Conservation (phyloP, 108 stramenopile genomes). For the Pseudonitzschia pungens region DNA sequence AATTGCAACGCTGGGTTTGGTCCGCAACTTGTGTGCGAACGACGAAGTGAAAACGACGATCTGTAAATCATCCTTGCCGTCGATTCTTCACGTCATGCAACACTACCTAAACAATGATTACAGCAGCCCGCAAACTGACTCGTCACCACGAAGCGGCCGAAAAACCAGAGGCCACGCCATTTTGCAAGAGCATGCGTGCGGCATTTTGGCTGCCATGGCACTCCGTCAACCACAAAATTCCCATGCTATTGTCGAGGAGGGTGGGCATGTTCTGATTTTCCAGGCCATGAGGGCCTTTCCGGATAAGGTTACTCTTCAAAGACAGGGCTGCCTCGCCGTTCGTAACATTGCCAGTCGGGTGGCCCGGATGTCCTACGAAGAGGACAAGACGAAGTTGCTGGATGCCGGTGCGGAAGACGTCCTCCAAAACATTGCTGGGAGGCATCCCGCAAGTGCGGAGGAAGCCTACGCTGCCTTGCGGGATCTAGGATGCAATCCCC, state of each 20-base stretch:
- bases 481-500: constrained; percentile 74
- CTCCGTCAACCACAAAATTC: constrained; percentile 82
- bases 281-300: constrained; percentile 73
- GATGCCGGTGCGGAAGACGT: constrained; percentile 78
- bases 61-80: constrained; percentile 46
- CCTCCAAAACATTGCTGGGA: constrained; percentile 63
- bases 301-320: constrained; percentile 56
- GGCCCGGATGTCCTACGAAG: constrained; percentile 29
- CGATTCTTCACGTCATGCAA: constrained; percentile 56
- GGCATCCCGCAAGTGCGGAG: constrained; percentile 81
- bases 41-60: constrained; percentile 86
- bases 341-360: constrained; percentile 82
- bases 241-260: constrained; percentile 43
- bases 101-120: constrained; percentile 19
- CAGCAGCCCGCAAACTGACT: background rate
- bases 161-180: constrained; percentile 13
- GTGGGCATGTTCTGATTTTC: constrained; percentile 44
- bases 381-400: constrained; percentile 35
- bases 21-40: constrained; percentile 87
- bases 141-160: background rate
- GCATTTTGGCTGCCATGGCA: constrained; percentile 84
- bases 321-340: constrained; percentile 84
- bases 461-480: constrained; percentile 91
- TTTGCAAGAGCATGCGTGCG: constrained; percentile 87
- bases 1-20: constrained; percentile 61